phyloP scores from a whole-genome alignment of 2,329 filamentous ascomycete species.

The Sporothrix globosa region DNA sequence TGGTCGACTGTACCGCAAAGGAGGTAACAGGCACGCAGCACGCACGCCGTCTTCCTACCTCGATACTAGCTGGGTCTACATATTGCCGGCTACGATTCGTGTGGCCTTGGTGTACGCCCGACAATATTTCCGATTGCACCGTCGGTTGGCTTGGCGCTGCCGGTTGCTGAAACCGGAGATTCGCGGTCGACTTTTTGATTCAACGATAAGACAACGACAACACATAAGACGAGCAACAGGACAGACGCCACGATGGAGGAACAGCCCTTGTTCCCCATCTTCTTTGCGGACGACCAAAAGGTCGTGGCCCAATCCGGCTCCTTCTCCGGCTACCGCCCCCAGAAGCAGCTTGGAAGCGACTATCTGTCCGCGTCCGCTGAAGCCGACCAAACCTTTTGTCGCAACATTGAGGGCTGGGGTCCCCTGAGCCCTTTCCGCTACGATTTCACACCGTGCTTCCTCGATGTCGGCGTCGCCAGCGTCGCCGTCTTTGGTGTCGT shows the following conservation, averaged over 20 bases:
- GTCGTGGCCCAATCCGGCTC: constrained; percentile 60
- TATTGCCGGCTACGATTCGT: neutral
- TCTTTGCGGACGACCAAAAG: constrained; percentile 47
- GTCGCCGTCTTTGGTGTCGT: constrained; percentile 81
- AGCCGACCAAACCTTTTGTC: constrained; percentile 74
- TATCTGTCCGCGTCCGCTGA: constrained; percentile 61
- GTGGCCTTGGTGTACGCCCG: neutral
- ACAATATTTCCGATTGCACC: neutral
- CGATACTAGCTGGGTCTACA: neutral
- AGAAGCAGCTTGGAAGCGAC: constrained; percentile 56
- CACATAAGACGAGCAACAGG: neutral
- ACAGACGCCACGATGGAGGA: constrained; percentile 36
- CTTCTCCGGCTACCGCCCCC: constrained; percentile 60
- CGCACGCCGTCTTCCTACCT: neutral
- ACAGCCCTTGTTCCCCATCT: constrained; percentile 36
- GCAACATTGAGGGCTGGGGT: constrained; percentile 92
- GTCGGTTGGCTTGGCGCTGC: constrained; percentile 19
- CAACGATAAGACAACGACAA: neutral
- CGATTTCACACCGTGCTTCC: constrained; percentile 96
- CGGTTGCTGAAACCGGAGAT: neutral
- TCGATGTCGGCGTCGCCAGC: constrained; percentile 82
- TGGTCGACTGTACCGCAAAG: neutral
- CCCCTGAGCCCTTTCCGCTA: constrained; percentile 84
- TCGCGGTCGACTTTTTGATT: neutral
- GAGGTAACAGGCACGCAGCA: neutral